phyloP scores from a whole-genome alignment of 345 rosid species.

The Excoecaria cochinchinensis region DNA sequence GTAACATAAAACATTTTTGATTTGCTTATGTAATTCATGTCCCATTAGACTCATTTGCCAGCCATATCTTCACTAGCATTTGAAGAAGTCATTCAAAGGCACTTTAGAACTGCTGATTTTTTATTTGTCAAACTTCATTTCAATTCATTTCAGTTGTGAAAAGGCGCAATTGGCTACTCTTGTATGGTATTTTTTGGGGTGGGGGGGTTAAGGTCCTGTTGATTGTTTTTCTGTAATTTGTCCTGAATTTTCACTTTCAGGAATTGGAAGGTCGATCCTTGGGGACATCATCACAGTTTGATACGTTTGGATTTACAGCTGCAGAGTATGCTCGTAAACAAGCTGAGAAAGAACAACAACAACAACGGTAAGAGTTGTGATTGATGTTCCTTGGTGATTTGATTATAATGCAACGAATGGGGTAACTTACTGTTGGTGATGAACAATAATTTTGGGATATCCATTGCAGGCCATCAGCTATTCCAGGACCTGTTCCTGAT shows the following conservation, averaged over 20 bases:
- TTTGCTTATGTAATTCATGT: neutral
- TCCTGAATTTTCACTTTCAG: conserved; percentile 38
- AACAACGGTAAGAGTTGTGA: conserved; percentile 54
- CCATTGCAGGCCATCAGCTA: conserved; percentile 78
- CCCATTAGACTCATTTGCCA: neutral
- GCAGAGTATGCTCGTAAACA: conserved; percentile 82
- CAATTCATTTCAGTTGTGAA: too few species aligned
- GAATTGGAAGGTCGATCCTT: conserved; percentile 74
- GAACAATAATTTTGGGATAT: neutral
- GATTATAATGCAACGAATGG: conserved; percentile 14
- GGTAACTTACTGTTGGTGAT: conserved; percentile 11
- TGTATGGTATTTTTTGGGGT: neutral
- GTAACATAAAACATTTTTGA: neutral
- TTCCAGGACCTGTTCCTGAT: conserved; percentile 93
- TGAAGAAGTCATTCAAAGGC: neutral
- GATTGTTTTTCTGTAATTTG: conserved; percentile 2
- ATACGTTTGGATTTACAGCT: conserved; percentile 97
- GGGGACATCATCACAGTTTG: conserved; percentile 78
- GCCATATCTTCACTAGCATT: neutral
- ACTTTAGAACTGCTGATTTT: neutral
- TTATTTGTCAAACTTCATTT: neutral
- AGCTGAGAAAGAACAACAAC: conserved; percentile 83
- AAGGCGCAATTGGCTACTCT: too few species aligned
- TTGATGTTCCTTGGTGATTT: conserved; percentile 10
- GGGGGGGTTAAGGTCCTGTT: neutral